Conservation (phyloP, 148 eudicot genomes). For the Simmondsia chinensis region DNA sequence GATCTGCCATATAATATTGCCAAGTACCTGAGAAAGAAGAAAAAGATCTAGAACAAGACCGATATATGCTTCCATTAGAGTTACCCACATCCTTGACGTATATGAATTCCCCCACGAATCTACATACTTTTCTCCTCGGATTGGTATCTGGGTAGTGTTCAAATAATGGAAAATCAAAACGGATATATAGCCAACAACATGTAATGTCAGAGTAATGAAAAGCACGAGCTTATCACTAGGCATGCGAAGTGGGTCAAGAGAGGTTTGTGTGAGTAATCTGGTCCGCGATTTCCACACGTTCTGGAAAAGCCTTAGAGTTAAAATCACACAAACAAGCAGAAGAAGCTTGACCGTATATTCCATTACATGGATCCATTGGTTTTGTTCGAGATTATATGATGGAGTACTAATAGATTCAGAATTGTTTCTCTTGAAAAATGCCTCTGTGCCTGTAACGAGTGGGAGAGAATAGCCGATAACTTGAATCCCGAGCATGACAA, state of each 20-base stretch:
- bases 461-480: constrained; percentile 75
- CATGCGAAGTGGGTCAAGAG: constrained; percentile 38
- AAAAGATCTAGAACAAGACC: constrained; percentile 84
- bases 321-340: constrained; percentile 48
- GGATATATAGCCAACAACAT: constrained; percentile 43
- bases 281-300: constrained; percentile 73
- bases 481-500: constrained; percentile 87
- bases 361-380: constrained; percentile 39
- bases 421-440: constrained; percentile 30
- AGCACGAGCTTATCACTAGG: constrained; percentile 63
- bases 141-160: constrained; percentile 34
- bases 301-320: constrained; percentile 58
- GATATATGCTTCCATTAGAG: constrained; percentile 59
- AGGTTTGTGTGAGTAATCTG: constrained; percentile 33
- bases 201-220: constrained; percentile 34
- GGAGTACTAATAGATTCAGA: constrained; percentile 26
- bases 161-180: constrained; percentile 43
- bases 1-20: constrained; percentile 70
- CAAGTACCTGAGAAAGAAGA: constrained; percentile 78
- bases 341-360: constrained; percentile 69
- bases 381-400: constrained; percentile 45
- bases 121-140: constrained; percentile 16
- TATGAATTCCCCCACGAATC: constrained; percentile 32
- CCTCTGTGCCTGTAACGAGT: constrained; percentile 56
- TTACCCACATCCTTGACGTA: constrained; percentile 45